Conservation (phyloP, 345 rosid species). For the Moricandia arvensis region DNA sequence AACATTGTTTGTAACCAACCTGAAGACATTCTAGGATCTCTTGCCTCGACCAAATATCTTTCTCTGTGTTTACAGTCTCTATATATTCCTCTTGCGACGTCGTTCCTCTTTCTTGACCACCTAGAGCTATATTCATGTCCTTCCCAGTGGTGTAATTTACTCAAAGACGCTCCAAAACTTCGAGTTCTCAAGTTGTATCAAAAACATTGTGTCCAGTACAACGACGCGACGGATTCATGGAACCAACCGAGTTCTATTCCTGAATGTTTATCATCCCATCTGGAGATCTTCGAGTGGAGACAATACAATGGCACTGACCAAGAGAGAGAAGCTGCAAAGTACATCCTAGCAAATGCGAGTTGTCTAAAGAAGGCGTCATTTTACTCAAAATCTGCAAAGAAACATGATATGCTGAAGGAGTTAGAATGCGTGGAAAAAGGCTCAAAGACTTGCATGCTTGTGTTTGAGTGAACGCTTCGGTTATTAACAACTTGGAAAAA, state of each 20-base stretch:
- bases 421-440: conserved; percentile 10
- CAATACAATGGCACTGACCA: neutral
- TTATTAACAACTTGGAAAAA: neutral
- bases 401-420: too few relatives aligned
- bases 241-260: neutral
- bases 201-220: neutral
- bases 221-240: neutral
- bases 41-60: neutral
- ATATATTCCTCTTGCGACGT: neutral
- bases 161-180: neutral
- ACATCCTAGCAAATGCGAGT: too few relatives aligned
- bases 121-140: conserved; percentile 19
- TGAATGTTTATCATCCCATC: too few relatives aligned
- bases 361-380: too few relatives aligned
- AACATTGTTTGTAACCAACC: neutral
- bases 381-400: too few relatives aligned
- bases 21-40: conserved; percentile 12
- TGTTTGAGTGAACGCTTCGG: neutral
- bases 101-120: conserved; percentile 11
- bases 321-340: neutral
- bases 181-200: conserved; percentile 16
- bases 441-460: conserved; percentile 11
- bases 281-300: neutral
- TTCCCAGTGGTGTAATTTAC: neutral
- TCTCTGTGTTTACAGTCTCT: too few relatives aligned